Base-by-base conservation (phyloP, 495 filamentous ascomycete species). In the Apiosordaria backusii region DNA sequence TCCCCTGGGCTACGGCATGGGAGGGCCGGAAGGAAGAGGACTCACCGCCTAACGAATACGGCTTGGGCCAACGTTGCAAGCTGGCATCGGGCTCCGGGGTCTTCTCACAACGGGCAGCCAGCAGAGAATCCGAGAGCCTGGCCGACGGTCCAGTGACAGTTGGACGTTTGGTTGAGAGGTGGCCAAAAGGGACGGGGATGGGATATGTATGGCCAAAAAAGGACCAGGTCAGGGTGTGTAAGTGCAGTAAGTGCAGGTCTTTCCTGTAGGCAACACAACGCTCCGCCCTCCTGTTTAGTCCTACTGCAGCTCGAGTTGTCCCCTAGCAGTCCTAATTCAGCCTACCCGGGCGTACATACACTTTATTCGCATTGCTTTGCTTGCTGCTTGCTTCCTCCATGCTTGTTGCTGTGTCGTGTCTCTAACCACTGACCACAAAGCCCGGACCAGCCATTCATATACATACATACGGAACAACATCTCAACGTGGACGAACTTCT, bases 181-280 rank as follows among this genome's bases (percentile, higher is more conserved):
- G n/a, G n/a, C n/a, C n/a, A n/a, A n/a, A n/a, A n/a, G n/a, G n/a
- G n/a, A n/a, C n/a, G n/a, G n/a, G n/a, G n/a, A n/a, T n/a, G n/a
- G n/a, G 29, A 35, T 35, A 10, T 35, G 35, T 45, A 45, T 13
- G 52, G 57, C 40, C 50, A 16, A 61, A 19, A 29, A 15, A 22
- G 40, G 18, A 16, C 18, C 27, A 21, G 5, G 52, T 23, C 50
- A 26, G n/a, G 18, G 25, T 18, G 62, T 68, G 67, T 72, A 70
- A 68, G 67, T 66, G 63, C 9, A 50, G 40, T 6, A 6, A 50
- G 67, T n/a, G n/a, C n/a, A n/a, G 40, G 55, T 35, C 29, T 66
- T 70, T 63, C 50, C 62, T 67, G 68, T 70, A 70, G 64, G 57
- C 71, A 65, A 58, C 61, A 35, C 29, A 35, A 35, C 29, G 29